phyloP scores from a whole-genome alignment of 306 rosid genomes.

The Quercus berberidifolia region DNA sequence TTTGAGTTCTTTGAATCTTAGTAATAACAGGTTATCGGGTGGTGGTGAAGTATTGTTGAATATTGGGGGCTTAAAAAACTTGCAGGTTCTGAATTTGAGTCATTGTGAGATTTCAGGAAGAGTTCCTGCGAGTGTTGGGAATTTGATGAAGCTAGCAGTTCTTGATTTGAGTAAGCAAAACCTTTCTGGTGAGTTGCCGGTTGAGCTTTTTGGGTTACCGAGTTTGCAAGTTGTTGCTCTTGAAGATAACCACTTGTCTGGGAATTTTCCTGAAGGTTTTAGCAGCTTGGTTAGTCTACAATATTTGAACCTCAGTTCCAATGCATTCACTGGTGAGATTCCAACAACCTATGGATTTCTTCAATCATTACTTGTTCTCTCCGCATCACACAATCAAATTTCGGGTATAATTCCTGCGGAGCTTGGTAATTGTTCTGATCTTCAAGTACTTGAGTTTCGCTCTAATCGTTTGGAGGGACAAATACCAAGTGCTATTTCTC shows the following conservation, averaged over 20 bases:
- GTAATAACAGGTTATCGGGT: slow-evolving; percentile 61
- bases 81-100: slow-evolving; percentile 69
- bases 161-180: slow-evolving; percentile 76
- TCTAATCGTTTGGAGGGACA: slow-evolving; percentile 44
- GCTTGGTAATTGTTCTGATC: slow-evolving; percentile 62
- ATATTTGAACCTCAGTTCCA: slow-evolving; percentile 62
- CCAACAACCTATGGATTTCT: slow-evolving; percentile 73
- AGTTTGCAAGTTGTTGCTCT: slow-evolving; percentile 58
- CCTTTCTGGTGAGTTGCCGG: slow-evolving; percentile 68
- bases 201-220: slow-evolving; percentile 74
- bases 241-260: slow-evolving; percentile 59
- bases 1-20: slow-evolving; percentile 59
- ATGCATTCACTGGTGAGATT: slow-evolving; percentile 53
- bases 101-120: slow-evolving; percentile 62
- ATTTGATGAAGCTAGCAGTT: slow-evolving; percentile 56
- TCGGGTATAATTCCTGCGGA: slow-evolving; percentile 54
- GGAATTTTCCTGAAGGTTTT: slow-evolving; percentile 78
- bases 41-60: slow-evolving; percentile 14
- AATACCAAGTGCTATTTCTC: slow-evolving; percentile 47
- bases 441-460: slow-evolving; percentile 60
- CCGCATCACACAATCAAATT: slow-evolving; percentile 51
- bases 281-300: slow-evolving; percentile 61
- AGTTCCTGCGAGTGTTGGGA: slow-evolving; percentile 55
- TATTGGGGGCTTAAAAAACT: slow-evolving; percentile 46
- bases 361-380: slow-evolving; percentile 45